Base-by-base conservation (phyloP, 441 rosid species). In the Kokia cookei region DNA sequence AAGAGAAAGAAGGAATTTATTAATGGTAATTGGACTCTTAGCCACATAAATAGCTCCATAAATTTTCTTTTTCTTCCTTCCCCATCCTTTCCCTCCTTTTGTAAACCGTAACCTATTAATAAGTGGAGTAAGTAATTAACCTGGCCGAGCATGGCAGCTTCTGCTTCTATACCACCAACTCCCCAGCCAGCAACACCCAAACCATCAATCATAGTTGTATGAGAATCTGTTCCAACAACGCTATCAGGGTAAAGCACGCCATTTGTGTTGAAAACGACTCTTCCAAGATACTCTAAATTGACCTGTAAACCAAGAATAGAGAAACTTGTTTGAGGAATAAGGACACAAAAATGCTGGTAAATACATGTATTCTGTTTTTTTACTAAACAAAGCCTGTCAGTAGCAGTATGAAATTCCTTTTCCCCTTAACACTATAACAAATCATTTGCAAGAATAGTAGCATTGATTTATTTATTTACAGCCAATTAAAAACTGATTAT, bases 151-250 rank as follows among this genome's bases (percentile, higher is more conserved):
- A 90, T 90, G 71, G 89, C 80, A 73, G 94, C 92, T 82, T 90
- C 94, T 5, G 94, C 94, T 84, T 90, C 94, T 50, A 90, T 88
- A 68, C 94, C 94, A 5, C 94, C 92, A 48, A 90, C 94, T 79
- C 94, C 94, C 94, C 94, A 90, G 67, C 92, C 93, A 78, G 93
- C 93, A 82, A 89, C 91, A 69, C 93, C 93, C 59, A 89, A 76
- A 55, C 93, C 93, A 70, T 89, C 91, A 58, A 90, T 90, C 94
- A 90, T 90, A 17, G 94, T 90, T 69, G 94, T 90, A 77, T 90
- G 94, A 27, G 94, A 90, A 82, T 90, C 94, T n/a, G 94, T 90
- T 24, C 94, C 92, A 32, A 90, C 94, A 62, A 90, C 94, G 68
- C 94, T 90, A 80, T 90, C 94, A 11, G 88, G 94, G 75, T 87